phyloP scores from a whole-genome alignment of 805 yeast species.

The Ogataea pini region DNA sequence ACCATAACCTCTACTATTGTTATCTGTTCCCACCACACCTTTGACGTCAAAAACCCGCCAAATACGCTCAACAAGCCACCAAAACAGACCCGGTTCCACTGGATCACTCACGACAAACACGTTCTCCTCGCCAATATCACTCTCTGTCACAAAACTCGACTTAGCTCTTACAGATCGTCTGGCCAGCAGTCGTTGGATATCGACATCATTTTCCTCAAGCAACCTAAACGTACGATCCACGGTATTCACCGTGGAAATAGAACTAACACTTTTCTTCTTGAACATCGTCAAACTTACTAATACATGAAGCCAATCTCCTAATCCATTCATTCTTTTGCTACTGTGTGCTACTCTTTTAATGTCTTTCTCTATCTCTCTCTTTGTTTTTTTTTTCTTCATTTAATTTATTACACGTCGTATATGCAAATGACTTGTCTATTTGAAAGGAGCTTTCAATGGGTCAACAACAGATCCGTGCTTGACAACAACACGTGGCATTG shows the following conservation, averaged over 20 bases:
- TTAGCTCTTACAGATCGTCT: slow-evolving; percentile 12
- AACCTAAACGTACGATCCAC: slow-evolving; percentile 13
- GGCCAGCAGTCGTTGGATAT: slow-evolving; percentile 5
- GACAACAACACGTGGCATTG: slow-evolving; percentile 84
- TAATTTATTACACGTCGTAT: slow-evolving; percentile 4
- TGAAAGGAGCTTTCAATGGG: slow-evolving; percentile 86
- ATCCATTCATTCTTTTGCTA: not conserved
- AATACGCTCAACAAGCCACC: slow-evolving; percentile 4
- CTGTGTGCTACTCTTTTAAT: not conserved
- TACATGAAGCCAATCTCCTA: too few relatives aligned
- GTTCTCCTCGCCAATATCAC: slow-evolving; percentile 5
- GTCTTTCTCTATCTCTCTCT: not conserved
- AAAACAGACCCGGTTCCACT: not conserved
- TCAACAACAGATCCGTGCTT: slow-evolving; percentile 89
- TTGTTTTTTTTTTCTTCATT: not conserved
- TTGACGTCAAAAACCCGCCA: slow-evolving; percentile 1
- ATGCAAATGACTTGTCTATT: slow-evolving; percentile 25
- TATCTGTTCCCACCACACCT: not conserved
- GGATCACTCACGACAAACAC: slow-evolving; percentile 5
- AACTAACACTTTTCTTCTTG: slow-evolving; percentile 12
- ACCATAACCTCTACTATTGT: not conserved
- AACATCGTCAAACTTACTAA: not conserved
- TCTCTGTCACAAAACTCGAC: slow-evolving; percentile 18
- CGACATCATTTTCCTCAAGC: slow-evolving; percentile 12
- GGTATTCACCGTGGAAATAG: slow-evolving; percentile 15